Conservation (phyloP, 495 filamentous ascomycete genomes). For the Penicillium cataractarum region DNA sequence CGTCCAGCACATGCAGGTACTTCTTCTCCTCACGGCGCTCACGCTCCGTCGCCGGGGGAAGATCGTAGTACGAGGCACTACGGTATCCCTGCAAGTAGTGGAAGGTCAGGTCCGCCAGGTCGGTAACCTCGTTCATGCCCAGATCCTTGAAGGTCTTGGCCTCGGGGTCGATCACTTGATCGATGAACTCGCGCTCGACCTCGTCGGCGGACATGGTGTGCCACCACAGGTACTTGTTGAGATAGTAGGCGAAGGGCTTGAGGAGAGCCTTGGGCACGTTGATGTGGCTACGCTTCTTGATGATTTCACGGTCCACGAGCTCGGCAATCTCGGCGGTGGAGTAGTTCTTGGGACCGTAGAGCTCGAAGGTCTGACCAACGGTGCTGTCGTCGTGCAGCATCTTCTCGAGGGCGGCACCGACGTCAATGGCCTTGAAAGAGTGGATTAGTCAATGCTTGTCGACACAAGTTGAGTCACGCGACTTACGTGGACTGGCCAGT, state of each 20-base stretch:
- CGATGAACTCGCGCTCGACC: slow-evolving; percentile 90
- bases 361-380: slow-evolving; percentile 87
- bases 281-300: slow-evolving; percentile 85
- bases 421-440: slow-evolving; percentile 71
- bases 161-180: slow-evolving; percentile 85
- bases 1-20: slow-evolving; percentile 91
- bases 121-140: slow-evolving; percentile 75
- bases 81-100: slow-evolving; percentile 92
- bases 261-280: slow-evolving; percentile 83
- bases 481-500: slow-evolving; percentile 88
- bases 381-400: slow-evolving; percentile 92
- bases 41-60: slow-evolving; percentile 90
- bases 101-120: slow-evolving; percentile 80
- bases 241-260: slow-evolving; percentile 67
- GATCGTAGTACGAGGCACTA: slow-evolving; percentile 80
- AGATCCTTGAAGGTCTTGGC: slow-evolving; percentile 97
- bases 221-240: slow-evolving; percentile 90
- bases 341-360: slow-evolving; percentile 94
- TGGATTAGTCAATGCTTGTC: slow-evolving; percentile 10
- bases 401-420: slow-evolving; percentile 80
- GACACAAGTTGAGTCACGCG: background rate
- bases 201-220: slow-evolving; percentile 79
- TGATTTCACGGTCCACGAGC: slow-evolving; percentile 88
- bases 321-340: slow-evolving; percentile 83
- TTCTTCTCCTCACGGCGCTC: slow-evolving; percentile 95